Evolutionary conservation across 768 basidiomycete species (phyloP).

Genomic region (Gyrodon lividus): DNA sequence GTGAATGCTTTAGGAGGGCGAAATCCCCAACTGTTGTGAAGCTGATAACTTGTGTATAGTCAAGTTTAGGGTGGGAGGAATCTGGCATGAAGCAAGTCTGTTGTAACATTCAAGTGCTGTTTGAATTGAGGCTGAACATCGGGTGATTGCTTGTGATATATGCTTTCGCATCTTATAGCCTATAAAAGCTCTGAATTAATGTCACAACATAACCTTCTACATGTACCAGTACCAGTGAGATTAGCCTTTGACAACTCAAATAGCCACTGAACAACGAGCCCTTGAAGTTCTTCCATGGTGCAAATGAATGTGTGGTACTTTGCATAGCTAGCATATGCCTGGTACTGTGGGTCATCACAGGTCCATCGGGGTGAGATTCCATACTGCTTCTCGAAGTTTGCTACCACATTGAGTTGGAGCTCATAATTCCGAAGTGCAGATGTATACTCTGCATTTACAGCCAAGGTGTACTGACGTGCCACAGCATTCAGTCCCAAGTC

Average conservation of each 20-base stretch:
- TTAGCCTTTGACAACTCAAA: constrained; percentile 41
- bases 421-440: constrained; percentile 13
- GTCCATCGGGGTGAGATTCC: constrained; percentile 31
- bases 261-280: constrained; percentile 33
- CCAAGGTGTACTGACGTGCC: constrained; percentile 14
- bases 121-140: constrained; percentile 13
- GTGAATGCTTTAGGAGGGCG: constrained; percentile 31
- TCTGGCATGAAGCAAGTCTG: constrained; percentile 17
- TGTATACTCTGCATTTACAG: constrained; percentile 22
- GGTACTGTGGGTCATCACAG: constrained; percentile 24
- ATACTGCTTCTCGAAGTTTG: constrained; percentile 17
- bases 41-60: constrained; percentile 20
- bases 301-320: constrained; percentile 19
- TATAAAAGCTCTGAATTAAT: constrained; percentile 7
- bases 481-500: constrained; percentile 12
- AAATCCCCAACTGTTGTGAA: constrained; percentile 31
- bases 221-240: constrained; percentile 34
- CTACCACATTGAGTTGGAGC: background rate
- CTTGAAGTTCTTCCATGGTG: constrained; percentile 33
- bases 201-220: background rate
- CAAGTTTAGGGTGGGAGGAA: constrained; percentile 17
- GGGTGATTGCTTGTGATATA: constrained; percentile 35
- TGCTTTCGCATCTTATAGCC: constrained; percentile 35
- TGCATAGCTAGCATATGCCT: background rate
- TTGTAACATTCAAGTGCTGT: constrained; percentile 33